Evolutionary conservation across 345 rosid species (phyloP).

Genomic region (Combretum micranthum): DNA sequence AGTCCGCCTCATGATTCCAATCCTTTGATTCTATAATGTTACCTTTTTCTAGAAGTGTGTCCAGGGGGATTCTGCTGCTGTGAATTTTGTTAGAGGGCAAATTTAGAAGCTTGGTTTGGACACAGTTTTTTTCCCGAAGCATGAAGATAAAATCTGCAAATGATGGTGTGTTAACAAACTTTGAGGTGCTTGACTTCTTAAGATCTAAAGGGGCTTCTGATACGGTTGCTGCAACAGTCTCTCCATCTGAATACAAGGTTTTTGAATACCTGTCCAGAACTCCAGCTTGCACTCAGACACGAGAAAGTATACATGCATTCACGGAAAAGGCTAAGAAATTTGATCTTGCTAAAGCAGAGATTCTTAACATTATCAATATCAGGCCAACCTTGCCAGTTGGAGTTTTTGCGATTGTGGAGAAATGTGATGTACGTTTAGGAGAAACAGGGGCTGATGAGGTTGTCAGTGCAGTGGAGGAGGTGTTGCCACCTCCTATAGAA

Average conservation of each 20-base stretch:
- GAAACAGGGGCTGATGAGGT: constrained; percentile 25
- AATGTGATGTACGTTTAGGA: constrained; percentile 23
- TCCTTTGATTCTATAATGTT: too few species aligned
- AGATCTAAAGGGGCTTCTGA: constrained; percentile 70
- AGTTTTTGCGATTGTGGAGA: constrained; percentile 37
- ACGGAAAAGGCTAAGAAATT: constrained; percentile 44
- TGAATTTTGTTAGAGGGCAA: too few species aligned
- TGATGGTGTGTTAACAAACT: constrained; percentile 69
- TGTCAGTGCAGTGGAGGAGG: constrained; percentile 11
- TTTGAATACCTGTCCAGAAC: constrained; percentile 60
- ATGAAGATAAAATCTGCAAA: constrained; percentile 34
- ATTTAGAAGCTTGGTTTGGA: background rate
- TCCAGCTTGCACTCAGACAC: constrained; percentile 51
- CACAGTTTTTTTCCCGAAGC: background rate
- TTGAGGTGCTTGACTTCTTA: constrained; percentile 62
- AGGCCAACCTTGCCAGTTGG: constrained; percentile 51
- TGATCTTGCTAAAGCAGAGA: constrained; percentile 72
- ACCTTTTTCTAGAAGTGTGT: too few species aligned
- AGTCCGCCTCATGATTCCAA: too few species aligned
- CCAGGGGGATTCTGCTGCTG: too few species aligned
- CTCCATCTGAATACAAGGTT: constrained; percentile 71
- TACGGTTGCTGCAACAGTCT: constrained; percentile 53
- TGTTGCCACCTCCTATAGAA: constrained; percentile 20
- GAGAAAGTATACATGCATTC: constrained; percentile 43
- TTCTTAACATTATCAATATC: constrained; percentile 60